A percentile compares a stretch with the other conserved stretches of the same genome.
Evolutionary conservation across 306 rosid genomes (phyloP).

Genomic region (Trifolium fragiferum): DNA sequence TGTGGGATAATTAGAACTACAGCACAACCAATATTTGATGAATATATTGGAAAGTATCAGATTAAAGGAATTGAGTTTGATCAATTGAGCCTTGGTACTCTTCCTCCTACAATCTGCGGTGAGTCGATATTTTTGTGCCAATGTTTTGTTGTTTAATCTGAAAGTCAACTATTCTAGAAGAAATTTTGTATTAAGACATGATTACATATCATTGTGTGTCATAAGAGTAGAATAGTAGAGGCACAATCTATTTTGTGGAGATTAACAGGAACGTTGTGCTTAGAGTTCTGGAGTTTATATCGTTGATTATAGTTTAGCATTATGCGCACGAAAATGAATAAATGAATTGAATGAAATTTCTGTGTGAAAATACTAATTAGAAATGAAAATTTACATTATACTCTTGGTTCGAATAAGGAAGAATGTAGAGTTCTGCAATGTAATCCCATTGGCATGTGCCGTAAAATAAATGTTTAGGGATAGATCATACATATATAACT

Average conservation of each 20-base stretch:
- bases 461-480: not conserved
- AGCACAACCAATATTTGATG: slow-evolving; percentile 63
- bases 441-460: not conserved
- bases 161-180: not conserved
- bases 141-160: not conserved
- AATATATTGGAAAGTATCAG: slow-evolving; percentile 73
- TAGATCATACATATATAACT: not conserved
- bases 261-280: slow-evolving; percentile 1
- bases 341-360: slow-evolving; percentile 6
- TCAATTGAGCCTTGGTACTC: slow-evolving; percentile 74
- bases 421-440: not conserved
- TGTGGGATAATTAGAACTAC: slow-evolving; percentile 62
- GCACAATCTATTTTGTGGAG: not conserved
- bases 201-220: slow-evolving; percentile 1
- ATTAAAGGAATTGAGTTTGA: slow-evolving; percentile 74
- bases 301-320: not conserved
- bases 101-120: slow-evolving; percentile 82
- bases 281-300: not conserved
- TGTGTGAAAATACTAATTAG: slow-evolving; percentile 4
- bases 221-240: not conserved
- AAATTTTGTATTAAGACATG: not conserved
- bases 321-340: slow-evolving; percentile 3
- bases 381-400: not conserved
- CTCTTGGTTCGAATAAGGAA: not conserved
- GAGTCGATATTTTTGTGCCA: slow-evolving; percentile 31